Base-by-base conservation (phyloP, 176 grass and related monocot species). In the Tillandsia leiboldiana region DNA sequence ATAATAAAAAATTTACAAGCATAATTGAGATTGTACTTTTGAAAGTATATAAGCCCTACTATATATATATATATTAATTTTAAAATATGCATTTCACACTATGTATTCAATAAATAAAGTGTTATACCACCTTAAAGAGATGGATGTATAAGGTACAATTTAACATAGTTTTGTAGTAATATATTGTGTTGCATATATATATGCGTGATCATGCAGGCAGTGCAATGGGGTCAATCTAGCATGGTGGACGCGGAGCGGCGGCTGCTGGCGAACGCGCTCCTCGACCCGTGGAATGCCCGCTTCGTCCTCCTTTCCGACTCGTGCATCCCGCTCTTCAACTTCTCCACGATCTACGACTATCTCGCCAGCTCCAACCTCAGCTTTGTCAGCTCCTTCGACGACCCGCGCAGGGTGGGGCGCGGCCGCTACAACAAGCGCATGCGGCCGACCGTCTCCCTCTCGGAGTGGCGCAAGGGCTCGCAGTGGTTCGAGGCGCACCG, bases 391-490 rank as follows among this genome's bases (percentile, higher is more conserved):
- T 79, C 75, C 26, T 75, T 84, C 12, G 82, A 84, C 26, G 70
- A 84, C 49, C 82, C 75, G 3, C 22, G 64, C 1, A 69, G 42
- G 33, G 11, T 9, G 20, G 75, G 82, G 13, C 70, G 70, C 24
- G 81, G 81, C 18, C 75, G 75, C 20, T 83, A 78, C 69, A 83
- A 53, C 74, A 28, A 3, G n/a, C 66, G 50, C 10, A 83, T 83
- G 81, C 47, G 11, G 63, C 81, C 75, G 10, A 47, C 5, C 48
- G 67, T 84, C 65, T 13, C 69, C 33, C 42, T 79, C 49, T 29
- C 75, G 0, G 70, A 84, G 11, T 84, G 81, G 81, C 81, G 70
- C 70, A 84, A 84, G 70, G 81, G 81, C 33, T 79, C 81, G 17
- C 81, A 84, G 64, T 84, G 81, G 81, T 79, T 84, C 70, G 75